Evolutionary conservation across 441 rosid genomes (phyloP), one percentile per base, ranked within the genome.

Genomic region (Syzygium malaccense): DNA sequence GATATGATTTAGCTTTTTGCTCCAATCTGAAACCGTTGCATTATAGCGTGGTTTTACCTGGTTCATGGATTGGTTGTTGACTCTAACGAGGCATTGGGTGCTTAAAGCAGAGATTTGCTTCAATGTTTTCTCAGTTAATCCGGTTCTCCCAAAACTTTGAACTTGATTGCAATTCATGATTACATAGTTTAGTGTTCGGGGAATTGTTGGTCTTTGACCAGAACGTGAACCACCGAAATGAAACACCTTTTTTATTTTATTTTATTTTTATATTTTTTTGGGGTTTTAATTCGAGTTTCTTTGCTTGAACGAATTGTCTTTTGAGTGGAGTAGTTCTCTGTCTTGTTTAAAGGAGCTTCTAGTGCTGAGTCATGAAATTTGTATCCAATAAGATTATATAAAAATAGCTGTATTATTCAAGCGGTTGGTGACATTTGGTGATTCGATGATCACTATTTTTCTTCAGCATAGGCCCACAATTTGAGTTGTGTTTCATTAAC

Each of bases 401-500:
- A 71, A 71, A 33, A 23, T 19, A 71, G 48, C 49, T 33, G 49
- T 71, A 64, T 32, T 71, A 64, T 32, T 19, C 8, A 33, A 33
- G 80, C 49, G 11, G 80, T 71, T 20, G 83, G 51, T 37, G 83
- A 71, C 83, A 37, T 37, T 75, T 41, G 53, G 83, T 75, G 83
- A 75, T 75, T 75, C 51, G n/a, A 75, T 75, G 83, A 26, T 75
- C 51, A 75, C 53, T 58, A 28, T 15, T 37, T 14, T 41, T 87
- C 83, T 55, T 49, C 57, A 84, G 80, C 85, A 56, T 89, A 87
- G 64, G 75, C 75, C 86, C 56, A 45, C 84, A 32, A 8, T 45
- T 26, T 92, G 90, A 75, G 88, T 75, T 92, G 91, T 90, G 87
- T 56, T 66, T 89, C 88, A 86, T 89, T 56, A 55, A 33, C 80